Conservation (phyloP, 2,329 filamentous ascomycete species). For the Exophiala spinifera region DNA sequence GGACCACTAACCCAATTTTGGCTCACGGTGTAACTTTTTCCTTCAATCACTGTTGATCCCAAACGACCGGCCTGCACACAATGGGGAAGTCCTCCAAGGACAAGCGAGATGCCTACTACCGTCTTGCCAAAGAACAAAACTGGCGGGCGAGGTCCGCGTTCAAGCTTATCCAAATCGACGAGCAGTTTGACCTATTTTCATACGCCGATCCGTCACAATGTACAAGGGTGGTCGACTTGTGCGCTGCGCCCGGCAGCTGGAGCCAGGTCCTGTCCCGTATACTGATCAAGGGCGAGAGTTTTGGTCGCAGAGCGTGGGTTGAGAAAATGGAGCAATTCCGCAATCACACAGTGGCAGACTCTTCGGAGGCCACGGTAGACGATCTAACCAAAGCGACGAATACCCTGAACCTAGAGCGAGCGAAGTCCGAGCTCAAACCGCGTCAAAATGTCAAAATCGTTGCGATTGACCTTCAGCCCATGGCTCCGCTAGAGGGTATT, state of each 20-base stretch:
- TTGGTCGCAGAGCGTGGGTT: conserved; percentile 81
- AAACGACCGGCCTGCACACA: not conserved
- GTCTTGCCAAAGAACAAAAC: conserved; percentile 96
- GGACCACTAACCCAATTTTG: not conserved
- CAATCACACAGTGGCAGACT: conserved; percentile 39
- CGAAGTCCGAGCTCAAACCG: conserved; percentile 42
- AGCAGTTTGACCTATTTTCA: conserved; percentile 91
- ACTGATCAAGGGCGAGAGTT: conserved; percentile 87
- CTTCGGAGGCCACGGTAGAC: not conserved
- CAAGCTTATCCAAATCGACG: conserved; percentile 93
- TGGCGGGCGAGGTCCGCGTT: conserved; percentile 96
- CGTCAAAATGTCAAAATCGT: conserved; percentile 85
- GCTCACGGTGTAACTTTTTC: not conserved
- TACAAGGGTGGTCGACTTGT: conserved; percentile 90
- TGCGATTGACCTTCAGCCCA: conserved; percentile 91
- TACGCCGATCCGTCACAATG: conserved; percentile 61
- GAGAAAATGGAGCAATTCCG: conserved; percentile 65
- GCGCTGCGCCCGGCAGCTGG: conserved; percentile 94
- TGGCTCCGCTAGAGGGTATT: conserved; percentile 89
- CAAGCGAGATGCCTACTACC: conserved; percentile 96
- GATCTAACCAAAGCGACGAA: conserved; percentile 28
- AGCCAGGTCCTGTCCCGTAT: conserved; percentile 93
- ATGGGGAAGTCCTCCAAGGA: conserved; percentile 99
- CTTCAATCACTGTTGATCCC: no score
- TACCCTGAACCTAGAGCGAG: conserved; percentile 28